These are phyloP conservation scores for Suhomyces sp. DNA, from an alignment of 805 yeast species.

Conservation along the genomic window DNA sequence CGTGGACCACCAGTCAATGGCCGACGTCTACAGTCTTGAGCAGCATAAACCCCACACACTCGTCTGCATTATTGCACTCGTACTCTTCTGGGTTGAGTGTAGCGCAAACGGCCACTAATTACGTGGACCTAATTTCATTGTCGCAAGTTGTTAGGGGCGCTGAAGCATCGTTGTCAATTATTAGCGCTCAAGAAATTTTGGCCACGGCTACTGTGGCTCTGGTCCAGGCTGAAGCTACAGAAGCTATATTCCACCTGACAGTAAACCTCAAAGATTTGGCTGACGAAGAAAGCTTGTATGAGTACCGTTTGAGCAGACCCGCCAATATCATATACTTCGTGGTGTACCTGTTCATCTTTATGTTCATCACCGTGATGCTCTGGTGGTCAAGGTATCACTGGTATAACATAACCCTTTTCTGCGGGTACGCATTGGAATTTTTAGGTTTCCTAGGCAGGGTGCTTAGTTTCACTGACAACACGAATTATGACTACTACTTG, in stretches of 20 bases:
- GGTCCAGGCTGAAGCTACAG: slow-evolving; percentile 28
- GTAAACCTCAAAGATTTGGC: slow-evolving; percentile 30
- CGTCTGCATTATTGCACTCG: slow-evolving; percentile 18
- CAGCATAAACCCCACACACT: slow-evolving; percentile 23
- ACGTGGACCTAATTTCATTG: slow-evolving; percentile 16
- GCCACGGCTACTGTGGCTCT: slow-evolving; percentile 37
- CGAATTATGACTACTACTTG: slow-evolving; percentile 20
- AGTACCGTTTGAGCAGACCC: slow-evolving; percentile 21
- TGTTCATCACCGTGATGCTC: slow-evolving; percentile 26
- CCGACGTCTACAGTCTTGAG: slow-evolving; percentile 30
- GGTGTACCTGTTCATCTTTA: slow-evolving; percentile 23
- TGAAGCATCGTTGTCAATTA: slow-evolving; percentile 33
- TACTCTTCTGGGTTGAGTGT: slow-evolving; percentile 16
- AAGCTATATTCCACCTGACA: slow-evolving; percentile 31
- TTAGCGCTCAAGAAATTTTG: slow-evolving; percentile 32
- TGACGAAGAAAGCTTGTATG: slow-evolving; percentile 28
- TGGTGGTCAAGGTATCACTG: slow-evolving; percentile 35
- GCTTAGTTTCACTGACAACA: slow-evolving; percentile 24
- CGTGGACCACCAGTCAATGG: slow-evolving; percentile 25
- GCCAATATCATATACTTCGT: slow-evolving; percentile 32
- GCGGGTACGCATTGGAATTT: slow-evolving; percentile 36
- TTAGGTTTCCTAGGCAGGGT: slow-evolving; percentile 40
- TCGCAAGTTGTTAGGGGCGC: slow-evolving; percentile 32
- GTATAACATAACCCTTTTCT: slow-evolving; percentile 37
- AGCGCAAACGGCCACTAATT: slow-evolving; percentile 20